Evolutionary conservation across 2,329 filamentous ascomycete genomes (phyloP), one percentile per base, ranked within the genome.

Genomic region (Thelonectria olida): DNA sequence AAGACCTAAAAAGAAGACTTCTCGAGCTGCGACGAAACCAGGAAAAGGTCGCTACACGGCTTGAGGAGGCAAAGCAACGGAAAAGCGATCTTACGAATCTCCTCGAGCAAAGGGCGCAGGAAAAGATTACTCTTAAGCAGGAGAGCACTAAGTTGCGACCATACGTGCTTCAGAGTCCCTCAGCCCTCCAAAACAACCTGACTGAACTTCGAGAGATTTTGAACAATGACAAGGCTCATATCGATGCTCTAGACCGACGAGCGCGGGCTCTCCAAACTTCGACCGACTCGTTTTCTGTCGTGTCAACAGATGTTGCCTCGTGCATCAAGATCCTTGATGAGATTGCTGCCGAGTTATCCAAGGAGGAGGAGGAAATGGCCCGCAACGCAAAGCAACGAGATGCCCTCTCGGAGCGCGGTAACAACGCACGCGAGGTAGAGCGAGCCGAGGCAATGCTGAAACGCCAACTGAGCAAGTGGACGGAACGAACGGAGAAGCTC

Each of bases 281-380:
- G 7, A 89, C 90, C 3, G 95, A 98, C 76, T 95, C 93, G 0
- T 98, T 98, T 74, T 84, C 87, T 4, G 89, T 96, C 0, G 92
- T 97, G 1, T 85, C 90, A 8, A 87, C 90, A 10, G 96, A 99
- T 72, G 93, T 99, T 15, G 89, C 92, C 7, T 90, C 91, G 2
- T 96, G 94, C 73, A 93, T 93, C 72, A 95, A 95, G 72, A 84
- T 98, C 12, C 87, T 98, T 4, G 92, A 96, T 55, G 95, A 98
- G 69, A 92, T 97, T 19, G 85, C 91, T 3, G 80, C 82, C n/a
- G 96, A 98, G 75, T 80, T 99, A 5, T 82, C 88, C 45, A 96
- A 95, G 75, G 95, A 98, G 77, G 95, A 98, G 45, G 94, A 98
- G 60, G 94, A 97, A 76, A 88, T 92, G 68, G 85, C 89, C 8